Evolutionary conservation across 208 protist genomes (phyloP), one percentile per base, ranked within the genome.

Genomic region (Pavlovales sp.): DNA sequence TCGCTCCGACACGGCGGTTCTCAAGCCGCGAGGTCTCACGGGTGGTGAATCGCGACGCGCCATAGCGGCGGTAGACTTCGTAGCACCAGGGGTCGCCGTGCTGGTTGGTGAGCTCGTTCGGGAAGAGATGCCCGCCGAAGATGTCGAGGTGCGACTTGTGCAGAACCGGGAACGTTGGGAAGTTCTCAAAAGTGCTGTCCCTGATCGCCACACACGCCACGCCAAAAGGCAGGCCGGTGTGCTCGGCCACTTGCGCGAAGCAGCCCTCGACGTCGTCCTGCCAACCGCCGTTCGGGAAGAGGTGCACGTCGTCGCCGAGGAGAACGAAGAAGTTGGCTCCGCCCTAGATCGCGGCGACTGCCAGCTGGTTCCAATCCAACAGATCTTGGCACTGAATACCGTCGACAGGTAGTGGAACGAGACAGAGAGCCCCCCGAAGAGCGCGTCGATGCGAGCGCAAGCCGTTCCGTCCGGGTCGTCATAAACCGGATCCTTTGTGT

Each of bases 301-400:
- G 10, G 37, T 39, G 4, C 20, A 89, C 86, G 40, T 89, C 86
- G 39, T 89, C 86, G 39, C 86, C 86, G 14, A 89, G 37, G 8
- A 89, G 86, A 8, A 89, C 57, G 41, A 89, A 14, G 5, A 83
- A 89, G 34, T 89, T 76, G 11, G 86, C 86, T 8, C 84, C 84
- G 22, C 18, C 79, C 20, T 39, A 4, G 30, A 89, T 76, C 39
- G 86, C 86, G 5, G 18, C 26, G 0, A 36, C 34, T 71, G 86
- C 86, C 47, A 83, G 28, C 20, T 75, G 37, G 26, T 47, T 57
- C 86, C 86, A 89, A 89, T 89, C 86, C 86, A 89, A 76, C 86
- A 89, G 36, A 89, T 41, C 77, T 89, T 79, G 0, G 47, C 86
- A 8, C 39, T 28, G n/a, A 78, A 89, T 34, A 57, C 79, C 20